phyloP scores from a whole-genome alignment of 768 basidiomycete genomes.

The Crassisporium funariophilum region DNA sequence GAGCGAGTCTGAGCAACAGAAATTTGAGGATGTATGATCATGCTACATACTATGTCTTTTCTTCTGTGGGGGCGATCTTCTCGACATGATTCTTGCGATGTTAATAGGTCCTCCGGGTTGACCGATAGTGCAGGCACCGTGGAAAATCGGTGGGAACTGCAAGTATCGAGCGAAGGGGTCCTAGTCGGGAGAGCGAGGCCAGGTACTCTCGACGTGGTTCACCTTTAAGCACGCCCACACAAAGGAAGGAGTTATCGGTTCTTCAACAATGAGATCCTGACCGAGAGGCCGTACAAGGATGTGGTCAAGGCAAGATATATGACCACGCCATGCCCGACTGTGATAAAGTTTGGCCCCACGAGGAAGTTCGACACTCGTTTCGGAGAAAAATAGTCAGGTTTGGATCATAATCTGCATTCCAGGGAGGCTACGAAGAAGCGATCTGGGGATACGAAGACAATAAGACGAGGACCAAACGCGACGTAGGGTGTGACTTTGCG shows the following conservation, averaged over 20 bases:
- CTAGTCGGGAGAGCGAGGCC: constrained; percentile 10
- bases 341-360: constrained; percentile 39
- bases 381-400: constrained; percentile 27
- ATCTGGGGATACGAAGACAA: constrained; percentile 30
- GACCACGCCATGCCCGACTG: constrained; percentile 22
- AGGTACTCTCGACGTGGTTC: constrained; percentile 12
- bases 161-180: constrained; percentile 5
- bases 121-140: constrained; percentile 1
- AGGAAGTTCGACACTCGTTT: constrained; percentile 31
- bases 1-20: constrained; percentile 6
- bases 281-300: constrained; percentile 25
- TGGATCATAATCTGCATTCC: constrained; percentile 35
- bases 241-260: constrained; percentile 29
- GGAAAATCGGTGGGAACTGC: neutral
- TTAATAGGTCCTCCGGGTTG: neutral
- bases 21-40: constrained; percentile 2
- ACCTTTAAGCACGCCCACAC: constrained; percentile 29
- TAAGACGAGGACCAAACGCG: constrained; percentile 33
- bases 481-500: constrained; percentile 29
- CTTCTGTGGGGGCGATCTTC: constrained; percentile 34
- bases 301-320: constrained; percentile 29
- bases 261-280: constrained; percentile 33
- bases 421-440: constrained; percentile 25
- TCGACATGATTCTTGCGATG: constrained; percentile 24
- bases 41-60: constrained; percentile 42